A percentile compares a stretch with the other conserved stretches of the same genome.
phyloP scores from a whole-genome alignment of 2,329 filamentous ascomycete species.

The Cladosporium sp. region DNA sequence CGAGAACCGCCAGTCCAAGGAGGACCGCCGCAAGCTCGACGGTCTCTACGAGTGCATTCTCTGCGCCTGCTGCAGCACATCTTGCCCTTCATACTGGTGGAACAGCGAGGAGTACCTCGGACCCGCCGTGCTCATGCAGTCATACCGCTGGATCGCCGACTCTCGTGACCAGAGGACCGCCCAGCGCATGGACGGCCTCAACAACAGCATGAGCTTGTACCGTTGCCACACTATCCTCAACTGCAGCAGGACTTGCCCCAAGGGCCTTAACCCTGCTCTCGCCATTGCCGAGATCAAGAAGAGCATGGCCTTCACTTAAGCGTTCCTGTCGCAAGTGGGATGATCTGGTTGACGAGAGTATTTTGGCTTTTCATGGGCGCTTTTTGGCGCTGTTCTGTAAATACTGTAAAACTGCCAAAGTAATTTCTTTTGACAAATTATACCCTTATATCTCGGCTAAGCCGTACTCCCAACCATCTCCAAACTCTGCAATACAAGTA shows the following conservation, averaged over 20 bases:
- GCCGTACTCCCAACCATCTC: no score
- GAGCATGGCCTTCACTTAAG: conserved; percentile 67
- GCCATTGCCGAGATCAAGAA: conserved; percentile 99
- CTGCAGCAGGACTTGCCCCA: conserved; percentile 96
- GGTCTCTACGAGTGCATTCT: conserved; percentile 99
- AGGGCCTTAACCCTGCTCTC: conserved; percentile 93
- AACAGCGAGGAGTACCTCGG: conserved; percentile 98
- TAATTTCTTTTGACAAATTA: not conserved
- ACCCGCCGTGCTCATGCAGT: conserved; percentile 93
- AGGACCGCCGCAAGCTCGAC: conserved; percentile 93
- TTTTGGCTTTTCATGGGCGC: not conserved
- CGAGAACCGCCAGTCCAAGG: conserved; percentile 87
- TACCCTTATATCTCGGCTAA: not conserved
- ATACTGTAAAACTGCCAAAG: conserved; percentile 15
- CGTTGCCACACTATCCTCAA: conserved; percentile 99
- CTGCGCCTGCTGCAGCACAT: conserved; percentile 98
- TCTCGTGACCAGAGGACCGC: conserved; percentile 87
- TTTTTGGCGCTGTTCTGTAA: conserved; percentile 12
- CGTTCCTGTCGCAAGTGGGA: not conserved
- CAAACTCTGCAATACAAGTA: no score
- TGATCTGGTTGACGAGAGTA: not conserved
- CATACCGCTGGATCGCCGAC: conserved; percentile 95
- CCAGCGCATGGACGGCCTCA: conserved; percentile 85
- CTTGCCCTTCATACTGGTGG: conserved; percentile 99
- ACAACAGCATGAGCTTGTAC: conserved; percentile 99